Evolutionary conservation across 352 stramenopile species (phyloP).

Genomic region (Globisporangium emineosum): DNA sequence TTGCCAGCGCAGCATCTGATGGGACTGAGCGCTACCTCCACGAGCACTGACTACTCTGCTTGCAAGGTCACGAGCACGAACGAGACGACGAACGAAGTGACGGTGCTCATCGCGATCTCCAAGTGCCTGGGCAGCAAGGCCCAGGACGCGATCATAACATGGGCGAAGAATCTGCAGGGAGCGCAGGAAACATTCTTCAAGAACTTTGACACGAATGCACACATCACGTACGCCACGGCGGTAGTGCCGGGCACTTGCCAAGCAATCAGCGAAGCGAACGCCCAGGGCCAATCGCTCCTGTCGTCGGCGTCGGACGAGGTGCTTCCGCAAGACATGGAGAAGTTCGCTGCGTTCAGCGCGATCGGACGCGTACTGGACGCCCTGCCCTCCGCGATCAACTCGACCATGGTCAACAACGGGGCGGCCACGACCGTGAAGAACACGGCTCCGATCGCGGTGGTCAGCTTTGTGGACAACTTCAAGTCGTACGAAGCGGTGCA

Average conservation of each 20-base stretch:
- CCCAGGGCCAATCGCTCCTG: conserved; percentile 19
- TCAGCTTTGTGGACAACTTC: conserved; percentile 19
- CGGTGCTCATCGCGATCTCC: conserved; percentile 54
- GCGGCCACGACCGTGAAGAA: background rate
- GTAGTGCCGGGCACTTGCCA: conserved; percentile 38
- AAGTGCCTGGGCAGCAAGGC: conserved; percentile 43
- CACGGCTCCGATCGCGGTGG: conserved; percentile 10
- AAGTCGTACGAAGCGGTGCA: conserved; percentile 10
- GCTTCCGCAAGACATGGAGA: background rate
- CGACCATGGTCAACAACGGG: background rate
- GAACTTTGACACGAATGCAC: background rate
- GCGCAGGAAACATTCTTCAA: conserved; percentile 9
- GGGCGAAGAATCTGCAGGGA: conserved; percentile 19
- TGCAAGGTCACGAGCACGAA: conserved; percentile 4
- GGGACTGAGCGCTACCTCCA: background rate
- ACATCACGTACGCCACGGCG: conserved; percentile 3
- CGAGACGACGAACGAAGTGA: conserved; percentile 12
- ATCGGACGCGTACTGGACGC: conserved; percentile 10
- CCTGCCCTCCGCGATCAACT: background rate
- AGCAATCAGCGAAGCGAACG: conserved; percentile 26
- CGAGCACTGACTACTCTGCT: too few relatives aligned
- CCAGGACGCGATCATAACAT: conserved; percentile 32
- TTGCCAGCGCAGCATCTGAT: conserved; percentile 10
- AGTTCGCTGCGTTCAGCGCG: conserved; percentile 5
- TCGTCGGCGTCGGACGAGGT: conserved; percentile 1